Evolutionary conservation across 441 rosid genomes (phyloP).

Genomic region (Dalechampia spathulata): DNA sequence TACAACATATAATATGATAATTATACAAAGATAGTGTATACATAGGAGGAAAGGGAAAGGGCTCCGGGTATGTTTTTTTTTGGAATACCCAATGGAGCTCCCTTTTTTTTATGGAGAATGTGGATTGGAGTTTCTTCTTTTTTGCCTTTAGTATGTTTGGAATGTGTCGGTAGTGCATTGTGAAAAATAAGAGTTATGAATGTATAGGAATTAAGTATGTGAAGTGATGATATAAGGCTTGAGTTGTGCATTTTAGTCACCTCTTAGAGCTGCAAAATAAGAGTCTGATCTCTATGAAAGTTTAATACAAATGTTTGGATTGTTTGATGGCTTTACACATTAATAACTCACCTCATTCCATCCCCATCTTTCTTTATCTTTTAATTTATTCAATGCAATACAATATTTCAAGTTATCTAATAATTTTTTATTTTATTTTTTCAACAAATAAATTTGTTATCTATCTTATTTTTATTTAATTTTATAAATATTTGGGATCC

Average conservation of each 20-base stretch:
- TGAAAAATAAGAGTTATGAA: neutral
- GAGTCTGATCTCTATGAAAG: neutral
- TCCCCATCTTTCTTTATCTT: no score
- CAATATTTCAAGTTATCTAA: no score
- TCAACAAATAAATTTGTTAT: no score
- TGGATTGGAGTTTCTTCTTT: neutral
- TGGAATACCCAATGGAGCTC: constrained; percentile 11
- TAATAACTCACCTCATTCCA: no score
- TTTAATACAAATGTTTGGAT: constrained; percentile 5
- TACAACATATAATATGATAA: neutral
- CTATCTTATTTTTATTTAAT: no score
- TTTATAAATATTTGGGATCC: no score
- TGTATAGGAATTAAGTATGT: neutral
- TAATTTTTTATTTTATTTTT: no score
- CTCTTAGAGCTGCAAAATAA: constrained; percentile 2
- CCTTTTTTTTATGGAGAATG: constrained; percentile 2
- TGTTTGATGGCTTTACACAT: constrained; percentile 1
- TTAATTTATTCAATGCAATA: no score
- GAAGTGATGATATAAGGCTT: constrained; percentile 5
- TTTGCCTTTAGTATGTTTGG: neutral
- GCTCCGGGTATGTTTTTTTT: constrained; percentile 15
- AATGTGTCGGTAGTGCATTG: neutral
- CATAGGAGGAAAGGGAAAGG: neutral
- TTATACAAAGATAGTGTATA: no score
- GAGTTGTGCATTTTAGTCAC: constrained; percentile 14